Evolutionary conservation across 208 protist species (phyloP), one percentile per base, ranked within the genome.

Genomic region (Leishmania tropica): DNA sequence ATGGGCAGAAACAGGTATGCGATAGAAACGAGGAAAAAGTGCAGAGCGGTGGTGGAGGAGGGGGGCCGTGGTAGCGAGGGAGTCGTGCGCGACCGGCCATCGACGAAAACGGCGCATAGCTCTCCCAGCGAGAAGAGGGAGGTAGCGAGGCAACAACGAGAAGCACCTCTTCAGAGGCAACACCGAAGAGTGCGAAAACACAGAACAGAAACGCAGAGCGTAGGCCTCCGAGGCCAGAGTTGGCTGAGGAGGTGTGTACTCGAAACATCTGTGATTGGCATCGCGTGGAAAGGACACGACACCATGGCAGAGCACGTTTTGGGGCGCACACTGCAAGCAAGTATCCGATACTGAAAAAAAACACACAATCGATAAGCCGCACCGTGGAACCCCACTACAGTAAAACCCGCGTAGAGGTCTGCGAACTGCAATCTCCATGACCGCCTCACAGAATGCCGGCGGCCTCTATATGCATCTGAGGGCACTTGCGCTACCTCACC

Each of bases 401-500:
- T 28, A 35, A 28, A 15, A 15, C 21, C 28, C 6, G 8, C 28
- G 58, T 13, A 64, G 11, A 13, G 58, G 24, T 31, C 15, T 17
- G 28, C n/a, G 10, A 64, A 28, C 28, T 10, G 10, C 58, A 15
- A 28, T 13, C 58, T 64, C 58, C 58, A 31, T 31, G n/a, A 64
- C 31, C 10, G 6, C 28, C 11, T 31, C 58, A 28, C 21, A 64
- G 58, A 31, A 31, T 3, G 28, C 8, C 62, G 21, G 37, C 58
- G 10, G 60, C 81, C 35, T 78, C 81, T 10, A 70, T n/a, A 53
- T 81, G 76, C n/a, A 60, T 35, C 51, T 65, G 76, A n/a, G 77
- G 56, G 58, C 78, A 85, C 48, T 60, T 64, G 71, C 81, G 77
- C 76, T 58, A 85, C 42, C 71, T 68, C 13, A 81, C 56, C 71